A percentile compares a stretch with the other conserved stretches of the same genome.
Conservation (phyloP, 2,329 filamentous ascomycete species). For the Arthrobotrys musiformis region DNA sequence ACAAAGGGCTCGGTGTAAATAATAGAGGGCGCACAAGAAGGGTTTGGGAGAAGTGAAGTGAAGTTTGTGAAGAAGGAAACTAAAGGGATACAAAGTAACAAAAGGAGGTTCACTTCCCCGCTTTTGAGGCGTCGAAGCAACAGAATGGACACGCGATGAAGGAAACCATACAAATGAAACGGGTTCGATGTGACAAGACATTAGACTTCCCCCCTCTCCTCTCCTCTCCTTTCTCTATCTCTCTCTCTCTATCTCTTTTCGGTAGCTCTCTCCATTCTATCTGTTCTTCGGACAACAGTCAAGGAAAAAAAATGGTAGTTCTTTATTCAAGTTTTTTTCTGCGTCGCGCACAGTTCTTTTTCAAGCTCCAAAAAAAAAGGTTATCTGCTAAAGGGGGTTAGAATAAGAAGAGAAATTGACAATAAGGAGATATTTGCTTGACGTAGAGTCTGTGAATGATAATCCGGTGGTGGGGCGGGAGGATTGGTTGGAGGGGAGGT, state of each 20-base stretch:
- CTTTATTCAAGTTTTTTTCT: conserved; percentile 23
- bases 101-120: neutral
- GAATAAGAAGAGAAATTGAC: conserved; percentile 43
- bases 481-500: conserved; percentile 3
- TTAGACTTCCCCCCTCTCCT: conserved; percentile 30
- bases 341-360: conserved; percentile 13
- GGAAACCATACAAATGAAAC: conserved; percentile 53
- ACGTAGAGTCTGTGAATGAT: conserved; percentile 52
- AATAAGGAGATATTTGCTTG: conserved; percentile 52
- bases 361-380: conserved; percentile 30
- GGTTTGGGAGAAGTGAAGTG: conserved; percentile 12
- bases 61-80: conserved; percentile 10
- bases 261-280: neutral
- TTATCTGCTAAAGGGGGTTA: conserved; percentile 30
- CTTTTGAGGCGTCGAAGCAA: conserved; percentile 8
- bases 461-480: too few relatives aligned
- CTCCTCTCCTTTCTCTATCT: conserved; percentile 6
- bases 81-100: conserved; percentile 18
- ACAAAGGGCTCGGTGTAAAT: neutral
- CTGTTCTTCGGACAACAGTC: conserved; percentile 10
- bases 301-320: conserved; percentile 17
- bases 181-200: conserved; percentile 34
- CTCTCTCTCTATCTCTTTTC: conserved; percentile 22
- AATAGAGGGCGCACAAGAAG: neutral
- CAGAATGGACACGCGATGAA: conserved; percentile 21